Conservation (phyloP, 192 early-diverging fungal species). For the Linnemannia exigua region DNA sequence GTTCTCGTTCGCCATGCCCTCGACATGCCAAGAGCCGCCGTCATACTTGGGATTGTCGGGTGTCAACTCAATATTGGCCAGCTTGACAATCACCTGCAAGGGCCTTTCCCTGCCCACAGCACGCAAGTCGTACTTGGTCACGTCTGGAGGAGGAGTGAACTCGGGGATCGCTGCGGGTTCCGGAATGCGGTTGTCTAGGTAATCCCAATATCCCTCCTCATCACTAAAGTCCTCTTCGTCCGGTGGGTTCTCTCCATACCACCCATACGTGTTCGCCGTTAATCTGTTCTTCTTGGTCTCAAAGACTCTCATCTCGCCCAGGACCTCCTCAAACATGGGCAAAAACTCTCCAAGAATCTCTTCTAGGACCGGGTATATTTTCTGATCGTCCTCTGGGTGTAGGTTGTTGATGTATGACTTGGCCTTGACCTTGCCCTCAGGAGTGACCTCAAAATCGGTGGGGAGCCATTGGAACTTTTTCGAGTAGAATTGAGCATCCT, state of each 20-base stretch:
- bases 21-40: conserved; percentile 76
- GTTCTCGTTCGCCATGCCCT: conserved; percentile 77
- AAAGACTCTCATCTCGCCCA: not conserved
- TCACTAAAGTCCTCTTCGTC: not conserved
- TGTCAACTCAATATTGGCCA: conserved; percentile 73
- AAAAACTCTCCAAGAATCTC: not conserved
- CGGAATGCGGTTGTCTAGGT: not conserved
- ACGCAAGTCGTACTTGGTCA: not conserved
- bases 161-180: not conserved
- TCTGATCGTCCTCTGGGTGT: conserved; percentile 15
- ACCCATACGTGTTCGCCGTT: not conserved
- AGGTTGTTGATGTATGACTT: not conserved
- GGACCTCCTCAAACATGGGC: not conserved
- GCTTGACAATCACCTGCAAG: conserved; percentile 71
- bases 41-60: conserved; percentile 70
- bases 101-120: conserved; percentile 41
- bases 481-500: not conserved
- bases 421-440: no score
- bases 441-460: no score
- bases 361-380: not conserved
- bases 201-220: not conserved
- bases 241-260: not conserved
- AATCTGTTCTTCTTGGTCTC: not conserved
- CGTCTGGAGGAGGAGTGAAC: conserved; percentile 4
- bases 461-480: no score